Conservation (phyloP, 371 early-diverging fungal genomes). For the Circinella umbellata region DNA sequence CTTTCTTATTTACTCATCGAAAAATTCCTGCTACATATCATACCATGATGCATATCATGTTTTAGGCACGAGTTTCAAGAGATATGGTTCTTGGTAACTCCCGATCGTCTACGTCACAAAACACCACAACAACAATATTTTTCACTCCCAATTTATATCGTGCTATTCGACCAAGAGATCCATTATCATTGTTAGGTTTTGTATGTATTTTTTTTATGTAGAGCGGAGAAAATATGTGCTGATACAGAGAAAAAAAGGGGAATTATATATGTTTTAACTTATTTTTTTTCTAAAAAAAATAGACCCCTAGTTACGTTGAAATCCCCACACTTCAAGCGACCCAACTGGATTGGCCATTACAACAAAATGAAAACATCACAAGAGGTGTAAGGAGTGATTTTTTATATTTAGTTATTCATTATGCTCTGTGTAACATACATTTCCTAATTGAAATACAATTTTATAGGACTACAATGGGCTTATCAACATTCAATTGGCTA, state of each 20-base stretch:
- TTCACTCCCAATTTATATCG: constrained; percentile 32
- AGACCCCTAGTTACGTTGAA: constrained; percentile 39
- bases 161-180: constrained; percentile 34
- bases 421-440: neutral
- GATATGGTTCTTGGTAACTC: constrained; percentile 33
- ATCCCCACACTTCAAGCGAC: constrained; percentile 31
- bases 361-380: constrained; percentile 20
- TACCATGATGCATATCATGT: neutral
- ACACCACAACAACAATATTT: constrained; percentile 32
- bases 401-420: neutral
- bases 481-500: constrained; percentile 38
- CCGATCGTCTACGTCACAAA: constrained; percentile 30
- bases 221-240: no score
- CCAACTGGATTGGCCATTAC: constrained; percentile 39
- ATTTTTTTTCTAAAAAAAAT: neutral
- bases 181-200: constrained; percentile 36
- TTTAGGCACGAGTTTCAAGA: constrained; percentile 15
- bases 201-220: constrained; percentile 19
- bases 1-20: no score
- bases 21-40: neutral
- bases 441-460: neutral
- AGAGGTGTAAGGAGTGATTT: constrained; percentile 17
- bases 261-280: neutral
- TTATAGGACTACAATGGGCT: constrained; percentile 37
- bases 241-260: neutral